Evolutionary conservation across 2,329 filamentous ascomycete species (phyloP).

Genomic region (Sporothrix humicola): DNA sequence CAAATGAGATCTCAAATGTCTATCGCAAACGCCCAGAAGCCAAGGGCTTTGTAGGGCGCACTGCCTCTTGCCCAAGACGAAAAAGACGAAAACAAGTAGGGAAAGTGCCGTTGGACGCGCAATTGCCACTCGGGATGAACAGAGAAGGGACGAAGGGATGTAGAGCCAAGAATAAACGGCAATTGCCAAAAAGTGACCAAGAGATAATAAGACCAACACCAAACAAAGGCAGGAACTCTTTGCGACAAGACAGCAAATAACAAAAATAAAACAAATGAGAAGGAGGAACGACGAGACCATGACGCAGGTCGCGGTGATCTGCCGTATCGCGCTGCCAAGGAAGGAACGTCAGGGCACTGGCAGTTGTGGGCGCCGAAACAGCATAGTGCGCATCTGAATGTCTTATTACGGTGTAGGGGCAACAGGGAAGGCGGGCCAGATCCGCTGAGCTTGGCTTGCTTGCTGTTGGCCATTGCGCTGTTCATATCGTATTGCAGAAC

Average conservation of each 20-base stretch:
- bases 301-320: conserved; percentile 20
- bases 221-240: not conserved
- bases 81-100: conserved; percentile 6
- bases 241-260: not conserved
- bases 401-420: conserved; percentile 21
- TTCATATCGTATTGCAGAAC: conserved; percentile 14
- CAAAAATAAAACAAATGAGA: not conserved
- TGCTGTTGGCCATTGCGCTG: not conserved
- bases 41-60: conserved; percentile 19
- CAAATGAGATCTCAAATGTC: not conserved
- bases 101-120: conserved; percentile 23
- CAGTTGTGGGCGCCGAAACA: conserved; percentile 19
- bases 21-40: conserved; percentile 1
- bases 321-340: conserved; percentile 28
- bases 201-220: not conserved
- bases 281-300: conserved; percentile 1
- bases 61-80: not conserved
- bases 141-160: not conserved
- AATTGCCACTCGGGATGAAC: not conserved
- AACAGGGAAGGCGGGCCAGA: not conserved
- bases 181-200: conserved; percentile 13
- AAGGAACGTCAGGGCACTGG: conserved; percentile 19
- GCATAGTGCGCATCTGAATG: conserved; percentile 21
- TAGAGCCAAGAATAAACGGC: not conserved
- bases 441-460: not conserved